Conservation (phyloP, 768 basidiomycete species). For the Hortiboletus flavorubellus region DNA sequence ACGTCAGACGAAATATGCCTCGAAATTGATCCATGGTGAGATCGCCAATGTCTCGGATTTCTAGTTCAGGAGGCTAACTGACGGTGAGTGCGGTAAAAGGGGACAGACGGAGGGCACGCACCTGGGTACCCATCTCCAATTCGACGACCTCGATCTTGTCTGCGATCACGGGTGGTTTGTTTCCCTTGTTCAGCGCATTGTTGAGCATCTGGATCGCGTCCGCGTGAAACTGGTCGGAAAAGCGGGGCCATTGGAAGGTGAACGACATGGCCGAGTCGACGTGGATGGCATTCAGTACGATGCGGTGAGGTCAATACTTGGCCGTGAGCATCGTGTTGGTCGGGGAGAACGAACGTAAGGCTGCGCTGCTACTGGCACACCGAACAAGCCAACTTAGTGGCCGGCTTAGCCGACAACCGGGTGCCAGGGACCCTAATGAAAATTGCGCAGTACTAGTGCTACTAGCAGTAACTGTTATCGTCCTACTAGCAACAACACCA, state of each 20-base stretch:
- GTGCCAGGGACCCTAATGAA: too few species aligned
- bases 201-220: slow-evolving; percentile 98
- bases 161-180: slow-evolving; percentile 95
- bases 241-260: slow-evolving; percentile 94
- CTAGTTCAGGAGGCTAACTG: slow-evolving; percentile 89
- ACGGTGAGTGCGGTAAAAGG: neutral
- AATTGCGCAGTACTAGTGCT: too few species aligned
- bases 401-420: slow-evolving; percentile 1
- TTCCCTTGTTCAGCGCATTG: slow-evolving; percentile 94
- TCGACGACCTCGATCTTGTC: slow-evolving; percentile 98
- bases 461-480: neutral
- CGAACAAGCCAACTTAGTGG: neutral
- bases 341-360: slow-evolving; percentile 12
- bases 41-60: slow-evolving; percentile 97
- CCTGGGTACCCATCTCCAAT: slow-evolving; percentile 98
- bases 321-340: slow-evolving; percentile 21
- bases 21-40: slow-evolving; percentile 93
- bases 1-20: slow-evolving; percentile 94
- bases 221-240: slow-evolving; percentile 94
- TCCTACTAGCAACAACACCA: slow-evolving; percentile 8
- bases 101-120: slow-evolving; percentile 31
- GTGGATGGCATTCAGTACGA: neutral
- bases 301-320: slow-evolving; percentile 1
- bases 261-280: slow-evolving; percentile 59
- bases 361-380: neutral